These are phyloP conservation scores for Stagonosporopsis cucurbitacearum DNA, from an alignment of 2,329 filamentous ascomycete species.

Conservation along the genomic window DNA sequence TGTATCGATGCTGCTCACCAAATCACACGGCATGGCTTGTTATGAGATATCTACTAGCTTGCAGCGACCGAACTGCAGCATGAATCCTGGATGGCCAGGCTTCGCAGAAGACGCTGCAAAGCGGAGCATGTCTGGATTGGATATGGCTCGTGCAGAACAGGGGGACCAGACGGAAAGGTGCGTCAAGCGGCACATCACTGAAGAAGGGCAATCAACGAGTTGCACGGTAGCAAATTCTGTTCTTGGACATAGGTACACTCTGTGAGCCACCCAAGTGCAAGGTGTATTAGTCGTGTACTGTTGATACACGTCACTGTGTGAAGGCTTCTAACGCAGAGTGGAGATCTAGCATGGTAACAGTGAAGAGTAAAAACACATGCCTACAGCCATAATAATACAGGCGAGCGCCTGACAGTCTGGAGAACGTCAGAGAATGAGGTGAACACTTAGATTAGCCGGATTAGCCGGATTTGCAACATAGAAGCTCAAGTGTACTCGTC, in stretches of 20 bases:
- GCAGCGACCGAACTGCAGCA: not conserved
- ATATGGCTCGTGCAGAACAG: not conserved
- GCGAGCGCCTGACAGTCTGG: not conserved
- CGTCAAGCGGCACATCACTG: not conserved
- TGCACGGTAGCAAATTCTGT: no score
- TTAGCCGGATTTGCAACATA: no score
- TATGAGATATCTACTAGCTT: not conserved
- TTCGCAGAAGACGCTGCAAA: not conserved
- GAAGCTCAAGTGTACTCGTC: slow-evolving; percentile 16
- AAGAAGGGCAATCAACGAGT: no score
- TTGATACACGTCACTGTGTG: no score
- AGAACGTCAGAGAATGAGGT: no score
- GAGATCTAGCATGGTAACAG: not conserved
- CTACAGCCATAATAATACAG: not conserved
- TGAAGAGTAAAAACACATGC: not conserved
- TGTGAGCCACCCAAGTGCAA: no score
- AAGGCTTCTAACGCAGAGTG: no score
- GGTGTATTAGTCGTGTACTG: no score
- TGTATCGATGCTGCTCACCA: slow-evolving; percentile 4
- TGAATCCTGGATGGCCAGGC: not conserved
- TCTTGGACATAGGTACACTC: no score
- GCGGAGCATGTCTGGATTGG: not conserved
- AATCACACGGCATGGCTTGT: not conserved
- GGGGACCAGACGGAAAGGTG: not conserved
- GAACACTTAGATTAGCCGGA: no score